Percentiles rank a stretch among this genome's conserved stretches.
Evolutionary conservation across 176 grass and related monocot genomes (phyloP).

Genomic region (Avena atlantica): DNA sequence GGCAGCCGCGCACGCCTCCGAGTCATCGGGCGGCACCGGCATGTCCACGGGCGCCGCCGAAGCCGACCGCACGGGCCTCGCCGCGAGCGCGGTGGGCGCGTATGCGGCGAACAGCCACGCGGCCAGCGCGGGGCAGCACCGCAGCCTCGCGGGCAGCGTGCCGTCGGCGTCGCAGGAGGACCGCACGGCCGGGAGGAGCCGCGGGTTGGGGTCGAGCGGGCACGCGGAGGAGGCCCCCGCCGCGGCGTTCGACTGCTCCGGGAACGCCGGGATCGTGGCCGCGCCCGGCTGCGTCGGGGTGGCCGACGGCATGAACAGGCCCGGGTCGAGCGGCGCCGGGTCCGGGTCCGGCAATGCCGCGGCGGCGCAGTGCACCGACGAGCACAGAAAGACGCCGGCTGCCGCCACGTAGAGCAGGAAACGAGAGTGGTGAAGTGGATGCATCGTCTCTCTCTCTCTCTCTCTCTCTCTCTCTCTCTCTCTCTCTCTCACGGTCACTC

Average conservation of each 20-base stretch:
- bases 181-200: constrained; percentile 66
- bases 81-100: constrained; percentile 66
- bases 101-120: constrained; percentile 90
- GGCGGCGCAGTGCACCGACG: neutral
- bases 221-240: constrained; percentile 61
- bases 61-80: neutral
- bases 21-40: constrained; percentile 66
- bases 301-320: constrained; percentile 53
- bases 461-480: no score
- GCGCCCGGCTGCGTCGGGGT: constrained; percentile 37
- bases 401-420: constrained; percentile 42
- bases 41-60: constrained; percentile 52
- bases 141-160: constrained; percentile 45
- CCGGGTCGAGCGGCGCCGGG: constrained; percentile 63
- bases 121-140: constrained; percentile 86
- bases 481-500: neutral
- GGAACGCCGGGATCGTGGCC: constrained; percentile 94
- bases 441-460: constrained; percentile 30
- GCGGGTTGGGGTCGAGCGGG: constrained; percentile 62
- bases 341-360: constrained; percentile 42
- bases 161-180: constrained; percentile 50
- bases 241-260: constrained; percentile 79
- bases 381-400: constrained; percentile 22
- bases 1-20: constrained; percentile 58
- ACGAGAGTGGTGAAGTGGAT: constrained; percentile 13